These are phyloP conservation scores for Sarocladium oryzae DNA, from an alignment of 2,329 filamentous ascomycete species.

Conservation along the genomic window DNA sequence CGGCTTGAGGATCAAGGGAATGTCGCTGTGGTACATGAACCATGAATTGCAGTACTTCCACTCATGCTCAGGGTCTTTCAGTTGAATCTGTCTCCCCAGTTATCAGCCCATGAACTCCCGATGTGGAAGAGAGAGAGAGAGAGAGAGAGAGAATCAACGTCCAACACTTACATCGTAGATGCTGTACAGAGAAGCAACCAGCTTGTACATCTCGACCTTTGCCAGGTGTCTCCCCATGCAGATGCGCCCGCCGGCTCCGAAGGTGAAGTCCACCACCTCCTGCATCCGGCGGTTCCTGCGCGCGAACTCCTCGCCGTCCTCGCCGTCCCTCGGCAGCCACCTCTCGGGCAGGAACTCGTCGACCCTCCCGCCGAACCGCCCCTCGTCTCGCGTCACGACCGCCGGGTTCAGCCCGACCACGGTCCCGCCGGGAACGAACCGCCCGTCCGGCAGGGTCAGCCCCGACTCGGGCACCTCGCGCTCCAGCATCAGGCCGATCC, in stretches of 20 bases:
- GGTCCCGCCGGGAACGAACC: conserved; percentile 27
- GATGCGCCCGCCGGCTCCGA: conserved; percentile 32
- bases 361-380: conserved; percentile 37
- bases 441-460: conserved; percentile 27
- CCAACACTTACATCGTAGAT: conserved; percentile 32
- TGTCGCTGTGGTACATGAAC: conserved; percentile 20
- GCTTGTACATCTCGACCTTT: conserved; percentile 28
- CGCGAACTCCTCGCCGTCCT: conserved; percentile 25
- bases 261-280: conserved; percentile 28
- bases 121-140: too few relatives aligned
- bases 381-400: conserved; percentile 30
- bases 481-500: conserved; percentile 40
- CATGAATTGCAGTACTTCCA: conserved; percentile 25
- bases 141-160: too few relatives aligned
- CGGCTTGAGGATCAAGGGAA: conserved; percentile 13
- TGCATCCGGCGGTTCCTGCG: conserved; percentile 27
- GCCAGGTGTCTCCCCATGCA: conserved; percentile 32
- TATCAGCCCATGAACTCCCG: too few relatives aligned
- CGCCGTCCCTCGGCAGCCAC: conserved; percentile 33
- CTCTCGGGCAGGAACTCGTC: conserved; percentile 40
- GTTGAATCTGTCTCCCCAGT: conserved; percentile 14
- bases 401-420: conserved; percentile 35
- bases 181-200: conserved; percentile 35
- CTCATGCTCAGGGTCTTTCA: conserved; percentile 12
- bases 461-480: conserved; percentile 39